Evolutionary conservation across 805 yeast genomes (phyloP).

Genomic region (Naumovozyma dairenensis): DNA sequence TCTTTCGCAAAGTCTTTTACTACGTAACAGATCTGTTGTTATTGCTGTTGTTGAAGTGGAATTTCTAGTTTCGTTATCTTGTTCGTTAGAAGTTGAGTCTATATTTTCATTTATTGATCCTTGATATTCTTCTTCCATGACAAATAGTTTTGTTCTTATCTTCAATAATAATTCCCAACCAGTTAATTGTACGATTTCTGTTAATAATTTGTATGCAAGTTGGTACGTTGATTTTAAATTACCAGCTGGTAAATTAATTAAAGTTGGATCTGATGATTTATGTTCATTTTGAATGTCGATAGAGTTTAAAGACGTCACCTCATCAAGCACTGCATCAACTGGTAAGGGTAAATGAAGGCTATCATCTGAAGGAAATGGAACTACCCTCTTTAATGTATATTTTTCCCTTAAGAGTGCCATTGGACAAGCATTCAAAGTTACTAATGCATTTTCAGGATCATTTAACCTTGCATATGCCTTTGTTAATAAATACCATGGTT

Average conservation of each 20-base stretch:
- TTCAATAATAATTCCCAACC: constrained; percentile 66
- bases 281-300: constrained; percentile 58
- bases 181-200: constrained; percentile 52
- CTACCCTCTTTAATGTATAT: constrained; percentile 50
- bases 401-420: constrained; percentile 63
- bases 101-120: constrained; percentile 9
- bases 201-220: constrained; percentile 48
- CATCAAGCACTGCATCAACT: constrained; percentile 58
- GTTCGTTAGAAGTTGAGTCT: constrained; percentile 3
- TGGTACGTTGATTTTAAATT: constrained; percentile 52
- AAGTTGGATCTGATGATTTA: constrained; percentile 49
- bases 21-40: no score
- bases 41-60: not conserved
- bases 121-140: constrained; percentile 55
- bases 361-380: constrained; percentile 31
- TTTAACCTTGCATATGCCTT: constrained; percentile 51
- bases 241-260: constrained; percentile 58
- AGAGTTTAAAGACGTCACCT: constrained; percentile 59
- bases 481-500: constrained; percentile 63
- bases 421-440: constrained; percentile 71
- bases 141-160: constrained; percentile 52
- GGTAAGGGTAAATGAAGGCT: constrained; percentile 67
- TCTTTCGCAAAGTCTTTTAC: constrained; percentile 59
- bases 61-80: not conserved
- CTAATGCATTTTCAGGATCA: constrained; percentile 61